Conservation (phyloP, 169 alveolate genomes). For the Cryptosporidium tyzzeri region DNA sequence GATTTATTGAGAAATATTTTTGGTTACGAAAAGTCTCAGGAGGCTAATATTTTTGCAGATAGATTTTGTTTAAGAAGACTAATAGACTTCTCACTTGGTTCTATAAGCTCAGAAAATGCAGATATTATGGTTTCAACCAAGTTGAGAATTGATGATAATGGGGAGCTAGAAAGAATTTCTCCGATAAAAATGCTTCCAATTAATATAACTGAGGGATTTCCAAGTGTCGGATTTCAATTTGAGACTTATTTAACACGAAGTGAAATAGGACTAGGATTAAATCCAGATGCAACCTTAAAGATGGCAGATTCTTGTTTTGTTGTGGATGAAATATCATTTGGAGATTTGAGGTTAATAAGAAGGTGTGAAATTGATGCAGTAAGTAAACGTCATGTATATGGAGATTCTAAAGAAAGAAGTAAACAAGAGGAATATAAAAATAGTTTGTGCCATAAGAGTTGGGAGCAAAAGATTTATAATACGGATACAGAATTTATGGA, state of each 20-base stretch:
- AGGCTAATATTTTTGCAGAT: conserved; percentile 31
- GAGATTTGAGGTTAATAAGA: conserved; percentile 30
- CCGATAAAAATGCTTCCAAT: conserved; percentile 22
- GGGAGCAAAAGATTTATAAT: conserved; percentile 13
- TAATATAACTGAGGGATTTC: conserved; percentile 45
- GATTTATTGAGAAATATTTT: neutral
- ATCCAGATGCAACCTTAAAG: conserved; percentile 27
- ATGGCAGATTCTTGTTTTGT: conserved; percentile 42
- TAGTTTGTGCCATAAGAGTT: conserved; percentile 19
- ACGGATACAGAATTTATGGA: neutral
- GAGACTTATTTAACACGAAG: conserved; percentile 50
- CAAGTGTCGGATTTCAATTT: conserved; percentile 67
- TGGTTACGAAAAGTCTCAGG: neutral
- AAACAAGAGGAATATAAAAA: conserved; percentile 14
- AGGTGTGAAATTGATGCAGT: conserved; percentile 65
- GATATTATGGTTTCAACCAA: conserved; percentile 37
- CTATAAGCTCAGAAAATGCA: neutral
- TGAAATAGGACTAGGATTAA: conserved; percentile 24
- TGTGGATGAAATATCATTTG: conserved; percentile 31
- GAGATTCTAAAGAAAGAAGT: neutral
- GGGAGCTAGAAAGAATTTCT: neutral
- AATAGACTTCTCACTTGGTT: conserved; percentile 6
- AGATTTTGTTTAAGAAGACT: conserved; percentile 56
- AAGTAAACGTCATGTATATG: conserved; percentile 24
- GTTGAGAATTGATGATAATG: neutral